phyloP scores from a whole-genome alignment of 169 alveolate genomes.

The Eimeria falciformis region DNA sequence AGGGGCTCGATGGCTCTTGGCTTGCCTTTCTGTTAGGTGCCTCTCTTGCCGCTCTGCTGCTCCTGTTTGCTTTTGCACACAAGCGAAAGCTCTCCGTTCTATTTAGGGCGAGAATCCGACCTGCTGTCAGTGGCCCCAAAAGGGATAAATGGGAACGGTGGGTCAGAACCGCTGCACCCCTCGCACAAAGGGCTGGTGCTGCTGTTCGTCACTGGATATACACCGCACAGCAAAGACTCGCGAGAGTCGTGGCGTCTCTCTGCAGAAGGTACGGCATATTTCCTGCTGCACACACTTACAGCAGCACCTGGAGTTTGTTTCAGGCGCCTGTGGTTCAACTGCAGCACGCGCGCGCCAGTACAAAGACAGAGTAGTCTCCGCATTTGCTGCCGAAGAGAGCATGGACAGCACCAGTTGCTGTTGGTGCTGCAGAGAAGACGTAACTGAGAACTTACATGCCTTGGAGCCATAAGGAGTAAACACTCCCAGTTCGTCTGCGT shows the following conservation, averaged over 20 bases:
- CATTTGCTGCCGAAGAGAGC: background rate
- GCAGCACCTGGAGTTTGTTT: conserved; percentile 20
- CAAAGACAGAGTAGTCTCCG: background rate
- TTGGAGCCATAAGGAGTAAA: no score
- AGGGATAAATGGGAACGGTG: background rate
- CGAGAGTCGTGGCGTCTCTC: background rate
- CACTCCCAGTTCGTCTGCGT: no score
- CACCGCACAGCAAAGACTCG: background rate
- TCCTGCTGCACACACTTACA: background rate
- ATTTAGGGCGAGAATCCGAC: background rate
- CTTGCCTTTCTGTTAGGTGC: background rate
- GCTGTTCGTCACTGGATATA: conserved; percentile 9
- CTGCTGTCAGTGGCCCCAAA: background rate
- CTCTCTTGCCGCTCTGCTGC: conserved; percentile 45
- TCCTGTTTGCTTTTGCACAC: background rate
- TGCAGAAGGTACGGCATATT: background rate
- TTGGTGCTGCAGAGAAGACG: background rate
- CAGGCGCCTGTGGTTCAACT: background rate
- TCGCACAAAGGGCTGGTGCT: conserved; percentile 28
- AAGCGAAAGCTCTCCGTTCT: conserved; percentile 30
- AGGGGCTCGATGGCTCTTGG: background rate
- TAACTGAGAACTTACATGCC: background rate
- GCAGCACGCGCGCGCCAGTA: background rate
- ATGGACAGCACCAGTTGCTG: background rate
- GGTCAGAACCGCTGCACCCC: background rate